A percentile compares a stretch with the other conserved stretches of the same genome.
Conservation (phyloP, 768 basidiomycete genomes). For the Inosperma sp. region DNA sequence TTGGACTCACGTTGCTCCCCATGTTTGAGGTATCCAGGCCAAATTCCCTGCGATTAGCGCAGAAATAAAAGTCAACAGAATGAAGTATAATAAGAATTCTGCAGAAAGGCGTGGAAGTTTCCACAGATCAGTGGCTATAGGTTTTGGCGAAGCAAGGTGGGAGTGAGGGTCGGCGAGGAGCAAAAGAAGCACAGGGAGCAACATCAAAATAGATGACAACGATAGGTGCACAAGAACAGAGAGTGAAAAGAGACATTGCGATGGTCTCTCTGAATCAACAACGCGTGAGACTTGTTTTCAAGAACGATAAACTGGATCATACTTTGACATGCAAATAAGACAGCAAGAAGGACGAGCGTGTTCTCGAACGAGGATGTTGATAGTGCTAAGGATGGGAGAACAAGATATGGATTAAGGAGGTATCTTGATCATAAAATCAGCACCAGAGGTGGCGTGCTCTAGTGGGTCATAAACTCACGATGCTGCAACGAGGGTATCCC, state of each 20-base stretch:
- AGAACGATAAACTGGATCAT: not conserved
- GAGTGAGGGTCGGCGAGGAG: slow-evolving; percentile 60
- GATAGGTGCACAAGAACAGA: slow-evolving; percentile 72
- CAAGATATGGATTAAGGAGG: slow-evolving; percentile 84
- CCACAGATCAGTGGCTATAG: slow-evolving; percentile 28
- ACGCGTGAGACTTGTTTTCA: not conserved
- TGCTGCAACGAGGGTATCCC: slow-evolving; percentile 60
- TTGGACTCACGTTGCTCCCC: slow-evolving; percentile 72
- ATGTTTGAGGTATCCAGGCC: slow-evolving; percentile 72
- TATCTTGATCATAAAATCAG: slow-evolving; percentile 46
- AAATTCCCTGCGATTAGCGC: slow-evolving; percentile 55
- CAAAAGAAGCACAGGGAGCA: slow-evolving; percentile 64
- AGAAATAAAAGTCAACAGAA: slow-evolving; percentile 45
- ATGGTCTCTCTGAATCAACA: slow-evolving; percentile 45
- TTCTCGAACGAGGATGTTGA: slow-evolving; percentile 87
- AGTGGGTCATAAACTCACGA: slow-evolving; percentile 44
- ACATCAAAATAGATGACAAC: slow-evolving; percentile 61
- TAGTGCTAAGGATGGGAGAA: slow-evolving; percentile 72
- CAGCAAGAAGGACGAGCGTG: slow-evolving; percentile 54
- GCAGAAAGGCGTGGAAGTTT: slow-evolving; percentile 35
- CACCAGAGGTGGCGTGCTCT: not conserved
- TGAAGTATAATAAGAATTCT: slow-evolving; percentile 51
- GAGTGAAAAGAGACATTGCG: slow-evolving; percentile 58
- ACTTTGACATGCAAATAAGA: slow-evolving; percentile 74
- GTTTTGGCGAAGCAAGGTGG: slow-evolving; percentile 57